A percentile compares a stretch with the other conserved stretches of the same genome.
Conservation (phyloP, 2,329 filamentous ascomycete species). For the Aspergillus latus region DNA sequence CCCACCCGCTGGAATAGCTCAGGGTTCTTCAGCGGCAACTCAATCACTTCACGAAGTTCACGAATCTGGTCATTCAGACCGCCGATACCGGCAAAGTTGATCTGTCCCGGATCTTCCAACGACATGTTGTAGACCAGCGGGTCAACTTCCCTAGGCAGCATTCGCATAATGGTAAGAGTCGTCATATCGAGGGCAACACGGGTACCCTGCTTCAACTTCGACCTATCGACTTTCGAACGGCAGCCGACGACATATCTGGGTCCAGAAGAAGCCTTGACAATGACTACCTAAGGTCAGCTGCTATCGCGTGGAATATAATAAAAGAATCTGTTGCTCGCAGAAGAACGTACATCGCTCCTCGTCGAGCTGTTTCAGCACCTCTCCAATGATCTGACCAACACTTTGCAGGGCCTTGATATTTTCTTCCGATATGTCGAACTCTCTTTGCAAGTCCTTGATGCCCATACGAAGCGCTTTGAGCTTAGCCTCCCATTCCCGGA, state of each 20-base stretch:
- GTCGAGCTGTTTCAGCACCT: conserved; percentile 97
- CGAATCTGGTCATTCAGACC: conserved; percentile 97
- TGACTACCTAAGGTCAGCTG: conserved; percentile 61
- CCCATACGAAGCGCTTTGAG: conserved; percentile 90
- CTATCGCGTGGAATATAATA: background rate
- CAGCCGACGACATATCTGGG: conserved; percentile 98
- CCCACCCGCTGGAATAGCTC: conserved; percentile 95
- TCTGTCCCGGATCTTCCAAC: conserved; percentile 92
- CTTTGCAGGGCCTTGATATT: conserved; percentile 99
- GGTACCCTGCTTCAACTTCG: conserved; percentile 96
- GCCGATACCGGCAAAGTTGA: conserved; percentile 97
- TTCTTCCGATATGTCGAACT: conserved; percentile 96
- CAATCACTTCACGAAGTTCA: conserved; percentile 95
- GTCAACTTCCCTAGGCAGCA: conserved; percentile 97
- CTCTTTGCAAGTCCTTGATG: conserved; percentile 91
- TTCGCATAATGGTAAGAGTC: conserved; percentile 98
- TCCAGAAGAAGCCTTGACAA: conserved; percentile 96
- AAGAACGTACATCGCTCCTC: conserved; percentile 86
- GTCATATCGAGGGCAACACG: conserved; percentile 99
- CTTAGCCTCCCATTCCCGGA: conserved; percentile 98
- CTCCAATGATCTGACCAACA: conserved; percentile 98
- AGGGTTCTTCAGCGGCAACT: conserved; percentile 96
- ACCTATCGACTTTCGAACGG: conserved; percentile 96
- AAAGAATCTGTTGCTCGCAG: background rate
- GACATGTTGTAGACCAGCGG: conserved; percentile 99